Conservation (phyloP, 2,329 filamentous ascomycete genomes). For the Neonectria hederae region DNA sequence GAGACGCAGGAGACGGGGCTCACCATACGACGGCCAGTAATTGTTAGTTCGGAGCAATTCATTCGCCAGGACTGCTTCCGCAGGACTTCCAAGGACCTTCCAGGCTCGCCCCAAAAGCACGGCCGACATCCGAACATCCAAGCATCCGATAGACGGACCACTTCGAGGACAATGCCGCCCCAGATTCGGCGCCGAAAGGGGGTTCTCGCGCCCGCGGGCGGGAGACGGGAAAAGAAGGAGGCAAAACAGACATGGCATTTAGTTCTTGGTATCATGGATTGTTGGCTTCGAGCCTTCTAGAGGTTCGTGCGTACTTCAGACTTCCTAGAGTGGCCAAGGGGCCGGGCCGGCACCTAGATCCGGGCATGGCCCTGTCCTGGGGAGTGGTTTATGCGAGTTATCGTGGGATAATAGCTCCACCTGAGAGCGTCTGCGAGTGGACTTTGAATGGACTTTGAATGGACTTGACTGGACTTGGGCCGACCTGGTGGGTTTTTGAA, state of each 20-base stretch:
- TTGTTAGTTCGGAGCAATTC: neutral
- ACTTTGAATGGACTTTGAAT: neutral
- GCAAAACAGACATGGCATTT: slow-evolving; percentile 3
- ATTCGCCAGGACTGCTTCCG: slow-evolving; percentile 14
- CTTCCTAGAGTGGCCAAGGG: slow-evolving; percentile 24
- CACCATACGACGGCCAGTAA: slow-evolving; percentile 10
- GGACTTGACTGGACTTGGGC: slow-evolving; percentile 1
- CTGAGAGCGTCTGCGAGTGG: slow-evolving; percentile 22
- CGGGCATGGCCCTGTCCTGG: slow-evolving; percentile 24
- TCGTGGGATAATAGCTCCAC: slow-evolving; percentile 28
- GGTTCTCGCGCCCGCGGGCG: slow-evolving; percentile 2
- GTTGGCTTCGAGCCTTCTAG: slow-evolving; percentile 6
- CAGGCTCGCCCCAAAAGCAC: slow-evolving; percentile 8
- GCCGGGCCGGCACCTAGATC: slow-evolving; percentile 37
- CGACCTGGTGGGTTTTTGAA: slow-evolving; percentile 27
- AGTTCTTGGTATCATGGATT: slow-evolving; percentile 1
- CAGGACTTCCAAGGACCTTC: slow-evolving; percentile 4
- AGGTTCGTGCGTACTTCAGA: slow-evolving; percentile 17
- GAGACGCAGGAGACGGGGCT: neutral
- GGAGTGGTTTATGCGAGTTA: slow-evolving; percentile 25
- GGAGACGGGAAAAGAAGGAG: neutral
- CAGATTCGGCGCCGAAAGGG: slow-evolving; percentile 3
- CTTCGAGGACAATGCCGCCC: neutral
- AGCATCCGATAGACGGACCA: slow-evolving; percentile 7
- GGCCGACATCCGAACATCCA: neutral